These are phyloP conservation scores for Piromyces sp. DNA, from an alignment of 192 early-diverging fungal species.

Conservation along the genomic window DNA sequence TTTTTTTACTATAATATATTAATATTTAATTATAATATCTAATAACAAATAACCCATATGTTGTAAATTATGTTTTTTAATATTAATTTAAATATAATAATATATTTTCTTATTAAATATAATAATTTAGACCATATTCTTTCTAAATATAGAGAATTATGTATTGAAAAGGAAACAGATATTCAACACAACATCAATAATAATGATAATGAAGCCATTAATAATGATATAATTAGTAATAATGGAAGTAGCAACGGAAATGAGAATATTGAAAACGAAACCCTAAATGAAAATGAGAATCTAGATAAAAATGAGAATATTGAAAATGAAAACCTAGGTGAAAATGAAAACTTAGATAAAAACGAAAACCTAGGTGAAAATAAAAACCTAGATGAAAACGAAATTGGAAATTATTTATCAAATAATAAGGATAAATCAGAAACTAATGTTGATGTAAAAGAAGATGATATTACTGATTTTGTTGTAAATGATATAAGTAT, in stretches of 20 bases:
- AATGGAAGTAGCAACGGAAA: too few relatives aligned
- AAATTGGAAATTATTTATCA: too few relatives aligned
- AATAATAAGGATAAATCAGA: too few relatives aligned
- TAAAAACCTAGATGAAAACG: too few relatives aligned
- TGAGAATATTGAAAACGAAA: too few relatives aligned
- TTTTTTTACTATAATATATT: too few relatives aligned
- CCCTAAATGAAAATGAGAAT: too few relatives aligned
- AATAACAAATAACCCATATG: background rate
- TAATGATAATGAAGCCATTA: background rate
- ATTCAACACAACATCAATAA: background rate
- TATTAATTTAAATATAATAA: too few relatives aligned
- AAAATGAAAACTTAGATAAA: too few relatives aligned
- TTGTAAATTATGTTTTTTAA: background rate
- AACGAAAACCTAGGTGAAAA: too few relatives aligned
- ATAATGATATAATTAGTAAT: background rate
- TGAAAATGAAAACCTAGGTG: too few relatives aligned
- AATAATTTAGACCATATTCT: background rate
- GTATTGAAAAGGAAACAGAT: background rate
- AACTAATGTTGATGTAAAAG: background rate
- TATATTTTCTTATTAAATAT: background rate
- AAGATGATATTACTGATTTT: background rate
- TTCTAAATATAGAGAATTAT: background rate
- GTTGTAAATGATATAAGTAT: background rate
- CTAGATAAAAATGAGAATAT: background rate
- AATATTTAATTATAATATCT: background rate